Base-by-base conservation (phyloP, 345 rosid species). In the Odontarrhena argentea region DNA sequence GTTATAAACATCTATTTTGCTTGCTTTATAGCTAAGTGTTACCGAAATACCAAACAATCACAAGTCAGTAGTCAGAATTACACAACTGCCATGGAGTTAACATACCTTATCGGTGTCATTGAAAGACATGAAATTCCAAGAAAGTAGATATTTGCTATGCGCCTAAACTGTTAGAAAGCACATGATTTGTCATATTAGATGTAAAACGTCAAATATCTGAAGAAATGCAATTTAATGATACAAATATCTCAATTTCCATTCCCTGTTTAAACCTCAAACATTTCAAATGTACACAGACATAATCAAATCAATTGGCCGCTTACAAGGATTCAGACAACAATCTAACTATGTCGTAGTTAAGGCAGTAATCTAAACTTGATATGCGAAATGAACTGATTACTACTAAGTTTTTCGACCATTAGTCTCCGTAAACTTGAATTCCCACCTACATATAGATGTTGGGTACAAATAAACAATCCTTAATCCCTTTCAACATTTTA, bases 101-200 rank as follows among this genome's bases (percentile, higher is more conserved):
- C 61, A 49, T 84, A 91, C 99, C 99, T 95, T 79, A 91, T 89
- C 35, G 98, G 98, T 46, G 98, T 91, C 74, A 89, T 83, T 3
- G 99, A 95, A 69, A 95, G 82, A 76, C 89, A 87, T 32, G 99
- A 91, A 63, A 95, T 92, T 79, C 87, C 81, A 66, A 95, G 92
- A 74, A 95, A 91, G 87, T 95, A 95, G 54, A 85, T 77, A 74
- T 95, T 95, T 18, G 99, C 99, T 58, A 95, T 97, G 82, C 98
- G 98, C 82, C 99, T 89, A 80, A 95, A 95, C 99, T 91, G 98
- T 79, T 86, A 87, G 55, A 66, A 73, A 84, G 76, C 26, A 81
- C 60, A 72, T 25, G 32, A 60, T 43, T n/a, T 50, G 22, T 7
- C 41, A 43, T 52, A 55, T 55, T 34, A 53, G 54, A 67, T 55